phyloP scores from a whole-genome alignment of 2,329 filamentous ascomycete genomes.

The Apiospora pterosperma region DNA sequence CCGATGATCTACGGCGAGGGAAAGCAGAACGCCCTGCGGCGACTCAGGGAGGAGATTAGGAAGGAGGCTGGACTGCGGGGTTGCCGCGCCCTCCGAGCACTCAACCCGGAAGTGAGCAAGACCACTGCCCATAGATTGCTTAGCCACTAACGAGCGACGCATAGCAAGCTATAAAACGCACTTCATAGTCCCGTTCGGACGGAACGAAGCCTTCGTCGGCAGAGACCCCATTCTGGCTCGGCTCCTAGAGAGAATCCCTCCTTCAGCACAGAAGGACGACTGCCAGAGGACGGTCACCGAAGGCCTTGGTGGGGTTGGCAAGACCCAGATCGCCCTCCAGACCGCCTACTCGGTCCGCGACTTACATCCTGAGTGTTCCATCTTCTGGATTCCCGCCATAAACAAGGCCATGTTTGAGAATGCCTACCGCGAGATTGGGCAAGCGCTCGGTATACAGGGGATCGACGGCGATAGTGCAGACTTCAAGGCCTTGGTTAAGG shows the following conservation, averaged over 20 bases:
- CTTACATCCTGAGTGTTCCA: constrained; percentile 24
- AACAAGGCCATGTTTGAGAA: constrained; percentile 28
- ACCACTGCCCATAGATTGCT: too few relatives aligned
- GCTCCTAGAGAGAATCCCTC: neutral
- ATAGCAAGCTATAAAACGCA: neutral
- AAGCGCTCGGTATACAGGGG: constrained; percentile 20
- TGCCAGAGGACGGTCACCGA: constrained; percentile 23
- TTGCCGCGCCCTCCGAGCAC: neutral
- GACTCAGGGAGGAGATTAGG: constrained; percentile 12
- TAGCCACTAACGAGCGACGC: too few relatives aligned
- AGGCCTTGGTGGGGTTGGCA: constrained; percentile 33
- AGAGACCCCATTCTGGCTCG: neutral
- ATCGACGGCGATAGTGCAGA: constrained; percentile 31
- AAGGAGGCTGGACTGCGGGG: neutral
- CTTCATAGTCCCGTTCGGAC: constrained; percentile 1
- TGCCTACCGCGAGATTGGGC: constrained; percentile 31
- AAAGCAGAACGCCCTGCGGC: constrained; percentile 10
- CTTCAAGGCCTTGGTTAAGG: constrained; percentile 32
- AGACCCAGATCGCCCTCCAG: constrained; percentile 37
- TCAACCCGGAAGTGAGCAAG: neutral
- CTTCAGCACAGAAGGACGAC: constrained; percentile 8
- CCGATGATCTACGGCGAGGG: constrained; percentile 13
- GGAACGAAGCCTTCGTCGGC: constrained; percentile 4
- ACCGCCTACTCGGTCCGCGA: constrained; percentile 24
- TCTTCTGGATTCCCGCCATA: constrained; percentile 36